These are phyloP conservation scores for Malus asiatica DNA, from an alignment of 306 rosid genomes.

Conservation along the genomic window DNA sequence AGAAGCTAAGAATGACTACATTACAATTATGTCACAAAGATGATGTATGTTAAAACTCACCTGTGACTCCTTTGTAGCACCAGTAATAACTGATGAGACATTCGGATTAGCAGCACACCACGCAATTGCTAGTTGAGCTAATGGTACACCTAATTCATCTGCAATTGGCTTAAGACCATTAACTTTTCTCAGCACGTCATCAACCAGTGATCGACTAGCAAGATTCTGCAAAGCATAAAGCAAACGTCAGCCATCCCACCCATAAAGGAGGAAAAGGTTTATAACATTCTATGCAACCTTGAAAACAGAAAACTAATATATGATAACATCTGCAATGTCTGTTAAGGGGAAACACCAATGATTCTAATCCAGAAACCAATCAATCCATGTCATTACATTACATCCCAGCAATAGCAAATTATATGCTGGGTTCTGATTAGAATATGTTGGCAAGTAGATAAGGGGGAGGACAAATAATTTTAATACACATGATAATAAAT, in stretches of 20 bases:
- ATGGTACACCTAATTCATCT: constrained; percentile 81
- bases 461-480: not conserved
- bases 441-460: not conserved
- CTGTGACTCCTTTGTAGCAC: constrained; percentile 98
- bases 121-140: constrained; percentile 84
- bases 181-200: constrained; percentile 81
- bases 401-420: not conserved
- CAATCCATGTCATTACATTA: not conserved
- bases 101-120: constrained; percentile 98
- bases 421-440: not conserved
- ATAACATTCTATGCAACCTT: not conserved
- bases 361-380: not conserved
- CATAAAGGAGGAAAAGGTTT: not conserved
- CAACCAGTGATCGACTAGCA: constrained; percentile 70
- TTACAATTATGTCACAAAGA: not conserved
- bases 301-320: not conserved
- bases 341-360: not conserved
- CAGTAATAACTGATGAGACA: constrained; percentile 89
- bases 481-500: not conserved
- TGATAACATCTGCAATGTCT: not conserved
- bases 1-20: not conserved
- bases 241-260: not conserved
- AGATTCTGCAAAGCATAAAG: constrained; percentile 59
- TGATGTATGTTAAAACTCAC: constrained; percentile 34
- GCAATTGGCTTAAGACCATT: constrained; percentile 90